Evolutionary conservation across 1,284 basidiomycete genomes (phyloP).

Genomic region (Chondrostereum purpureum): DNA sequence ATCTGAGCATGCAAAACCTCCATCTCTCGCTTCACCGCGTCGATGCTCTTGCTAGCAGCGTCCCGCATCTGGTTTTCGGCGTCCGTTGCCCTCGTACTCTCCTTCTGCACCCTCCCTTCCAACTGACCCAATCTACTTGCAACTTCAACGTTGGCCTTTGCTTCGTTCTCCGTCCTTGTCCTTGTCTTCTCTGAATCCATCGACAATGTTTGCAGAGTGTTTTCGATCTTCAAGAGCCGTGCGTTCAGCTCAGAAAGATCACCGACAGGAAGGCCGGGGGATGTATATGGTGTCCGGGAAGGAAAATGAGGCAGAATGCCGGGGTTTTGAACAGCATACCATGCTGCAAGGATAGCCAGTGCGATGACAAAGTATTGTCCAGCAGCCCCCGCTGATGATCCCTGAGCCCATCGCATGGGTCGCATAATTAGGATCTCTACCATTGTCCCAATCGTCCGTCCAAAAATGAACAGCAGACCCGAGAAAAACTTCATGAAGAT

Average conservation of each 20-base stretch:
- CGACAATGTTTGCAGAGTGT: constrained; percentile 49
- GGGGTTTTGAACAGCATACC: constrained; percentile 31
- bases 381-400: constrained; percentile 24
- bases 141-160: constrained; percentile 43
- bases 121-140: constrained; percentile 44
- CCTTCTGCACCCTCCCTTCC: constrained; percentile 51
- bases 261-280: constrained; percentile 55
- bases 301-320: constrained; percentile 18
- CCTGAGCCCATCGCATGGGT: constrained; percentile 34
- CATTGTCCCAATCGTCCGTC: constrained; percentile 35
- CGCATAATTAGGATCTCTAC: constrained; percentile 38
- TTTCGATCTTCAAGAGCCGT: constrained; percentile 63
- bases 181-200: constrained; percentile 45
- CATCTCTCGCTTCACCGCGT: constrained; percentile 48
- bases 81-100: constrained; percentile 45
- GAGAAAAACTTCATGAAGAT: constrained; percentile 22
- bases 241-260: constrained; percentile 66
- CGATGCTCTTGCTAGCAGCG: constrained; percentile 39
- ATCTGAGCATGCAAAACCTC: constrained; percentile 46
- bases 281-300: constrained; percentile 24
- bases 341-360: constrained; percentile 30
- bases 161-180: constrained; percentile 43
- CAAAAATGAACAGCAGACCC: constrained; percentile 32
- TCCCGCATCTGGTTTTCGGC: constrained; percentile 45
- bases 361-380: constrained; percentile 36